A percentile compares a stretch with the other conserved stretches of the same genome.
Evolutionary conservation across 75 land plant species (phyloP).

Genomic region (Cryptomeria japonica): DNA sequence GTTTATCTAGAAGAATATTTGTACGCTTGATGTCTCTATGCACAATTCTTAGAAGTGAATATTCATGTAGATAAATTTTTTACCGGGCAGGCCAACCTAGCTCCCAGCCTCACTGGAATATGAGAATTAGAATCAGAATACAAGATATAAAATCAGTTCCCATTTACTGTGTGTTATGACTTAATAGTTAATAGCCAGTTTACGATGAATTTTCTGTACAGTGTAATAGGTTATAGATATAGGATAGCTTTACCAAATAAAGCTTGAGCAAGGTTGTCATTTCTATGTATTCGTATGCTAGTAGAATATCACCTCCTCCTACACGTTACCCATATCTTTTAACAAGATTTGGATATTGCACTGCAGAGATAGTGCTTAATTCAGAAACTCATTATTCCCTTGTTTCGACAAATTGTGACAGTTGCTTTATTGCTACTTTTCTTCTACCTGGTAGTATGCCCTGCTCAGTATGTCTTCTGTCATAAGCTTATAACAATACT

Average conservation of each 20-base stretch:
- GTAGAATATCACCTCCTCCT: constrained; percentile 19
- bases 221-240: background rate
- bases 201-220: background rate
- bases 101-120: background rate
- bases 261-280: constrained; percentile 26
- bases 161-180: too few species aligned
- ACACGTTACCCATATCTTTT: constrained; percentile 32
- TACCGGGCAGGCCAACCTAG: background rate
- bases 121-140: background rate
- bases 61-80: background rate
- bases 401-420: constrained; percentile 8
- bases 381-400: constrained; percentile 15
- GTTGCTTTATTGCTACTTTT: constrained; percentile 11
- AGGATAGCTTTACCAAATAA: constrained; percentile 24
- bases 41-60: background rate
- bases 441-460: constrained; percentile 12
- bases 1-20: constrained; percentile 18
- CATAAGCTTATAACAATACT: background rate
- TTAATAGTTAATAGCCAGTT: background rate
- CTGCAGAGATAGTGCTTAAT: constrained; percentile 12
- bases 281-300: constrained; percentile 39
- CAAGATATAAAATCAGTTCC: too few species aligned
- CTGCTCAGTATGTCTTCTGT: background rate
- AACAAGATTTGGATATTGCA: constrained; percentile 31
- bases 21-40: constrained; percentile 24